Evolutionary conservation across 371 early-diverging fungal genomes (phyloP), one percentile per base, ranked within the genome.

Genomic region (Mucor circinelloides): DNA sequence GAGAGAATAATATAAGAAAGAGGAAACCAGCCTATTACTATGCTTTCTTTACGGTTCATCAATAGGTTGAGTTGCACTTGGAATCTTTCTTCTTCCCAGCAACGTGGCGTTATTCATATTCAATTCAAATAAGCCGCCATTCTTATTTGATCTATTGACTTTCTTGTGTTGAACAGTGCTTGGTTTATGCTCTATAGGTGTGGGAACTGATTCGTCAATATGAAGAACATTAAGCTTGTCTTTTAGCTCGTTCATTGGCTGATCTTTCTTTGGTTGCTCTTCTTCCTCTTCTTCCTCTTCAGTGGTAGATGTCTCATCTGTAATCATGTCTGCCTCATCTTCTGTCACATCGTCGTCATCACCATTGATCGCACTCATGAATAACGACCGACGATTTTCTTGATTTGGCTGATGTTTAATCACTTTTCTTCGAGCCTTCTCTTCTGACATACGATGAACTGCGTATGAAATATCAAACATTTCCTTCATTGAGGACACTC

Each of bases 381-480:
- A 72, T 38, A 62, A 3, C 0, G 60, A 60, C 9, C 64, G 61
- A 13, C 46, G 62, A 8, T 19, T 28, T 3, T 40, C 57, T 23
- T 58, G 48, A 21, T 52, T 46, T 30, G 23, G 65, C 10, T 52
- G 34, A 15, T 48, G 28, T 7, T 67, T 56, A 0, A 68, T 46
- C 1, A 65, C 25, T 23, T 74, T 82, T 63, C 80, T 78, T 23
- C 82, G 77, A 17, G 77, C 63, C 2, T 74, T 75, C 70, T 90
- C 88, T 65, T 88, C 90, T 31, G 85, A 79, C 81, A 87, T 84
- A 15, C 87, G 83, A 63, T 86, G 87, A 13, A 87, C 84, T 0
- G 89, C 85, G 61, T 85, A 87, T 6, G 86, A 85, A 21, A 89
- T 84, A 73, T 87, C 86, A 76, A 89, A 87, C 69, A 82, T 80